Conservation (phyloP, 2,329 filamentous ascomycete species). For the Pezicula rhizophila region DNA sequence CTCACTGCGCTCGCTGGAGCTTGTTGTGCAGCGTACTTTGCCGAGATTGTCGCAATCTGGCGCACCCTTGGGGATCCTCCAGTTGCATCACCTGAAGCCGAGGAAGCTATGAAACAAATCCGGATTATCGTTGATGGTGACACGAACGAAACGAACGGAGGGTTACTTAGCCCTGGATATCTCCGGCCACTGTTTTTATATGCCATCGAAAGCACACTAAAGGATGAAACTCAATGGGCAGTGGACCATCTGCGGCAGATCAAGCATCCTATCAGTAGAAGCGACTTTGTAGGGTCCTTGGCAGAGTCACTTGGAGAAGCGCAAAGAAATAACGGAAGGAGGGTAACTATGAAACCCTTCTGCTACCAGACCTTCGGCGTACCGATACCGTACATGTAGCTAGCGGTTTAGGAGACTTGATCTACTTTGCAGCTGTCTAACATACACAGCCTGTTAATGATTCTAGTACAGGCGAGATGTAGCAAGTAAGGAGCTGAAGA, state of each 20-base stretch:
- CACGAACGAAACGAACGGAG: slow-evolving; percentile 3
- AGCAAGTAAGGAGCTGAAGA: too few relatives aligned
- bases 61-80: slow-evolving; percentile 18
- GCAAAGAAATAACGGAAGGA: slow-evolving; percentile 14
- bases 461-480: too few relatives aligned
- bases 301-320: slow-evolving; percentile 10
- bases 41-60: slow-evolving; percentile 18
- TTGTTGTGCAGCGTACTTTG: slow-evolving; percentile 17
- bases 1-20: slow-evolving; percentile 14
- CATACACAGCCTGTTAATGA: too few relatives aligned
- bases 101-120: slow-evolving; percentile 8
- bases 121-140: slow-evolving; percentile 15
- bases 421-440: too few relatives aligned
- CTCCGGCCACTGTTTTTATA: slow-evolving; percentile 19
- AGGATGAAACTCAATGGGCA: slow-evolving; percentile 14
- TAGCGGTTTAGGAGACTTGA: not conserved
- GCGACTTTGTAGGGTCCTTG: slow-evolving; percentile 13
- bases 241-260: slow-evolving; percentile 12
- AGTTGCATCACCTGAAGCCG: slow-evolving; percentile 9
- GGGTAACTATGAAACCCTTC: slow-evolving; percentile 18
- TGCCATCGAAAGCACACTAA: slow-evolving; percentile 17
- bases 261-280: slow-evolving; percentile 2
- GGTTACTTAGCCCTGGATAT: slow-evolving; percentile 11
- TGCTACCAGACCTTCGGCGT: slow-evolving; percentile 16
- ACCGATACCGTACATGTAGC: slow-evolving; percentile 13